Percentiles rank a stretch among this genome's conserved stretches.
phyloP scores from a whole-genome alignment of 352 stramenopile species.

The Phytophthora syringae region DNA sequence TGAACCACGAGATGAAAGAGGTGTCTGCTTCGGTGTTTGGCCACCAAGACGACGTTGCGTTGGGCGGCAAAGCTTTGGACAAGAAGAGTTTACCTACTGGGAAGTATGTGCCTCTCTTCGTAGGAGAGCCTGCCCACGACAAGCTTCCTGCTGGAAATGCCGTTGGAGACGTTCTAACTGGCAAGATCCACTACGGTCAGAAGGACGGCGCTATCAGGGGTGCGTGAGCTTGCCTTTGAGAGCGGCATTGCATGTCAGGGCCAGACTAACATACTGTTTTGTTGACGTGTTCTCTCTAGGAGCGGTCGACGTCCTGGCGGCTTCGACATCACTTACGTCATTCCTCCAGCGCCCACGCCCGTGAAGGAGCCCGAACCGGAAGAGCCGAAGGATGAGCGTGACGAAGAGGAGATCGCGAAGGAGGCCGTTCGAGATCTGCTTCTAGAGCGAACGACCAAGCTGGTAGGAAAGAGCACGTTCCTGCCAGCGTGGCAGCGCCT shows the following conservation, averaged over 20 bases:
- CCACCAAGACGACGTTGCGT: constrained; percentile 69
- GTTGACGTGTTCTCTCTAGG: constrained; percentile 18
- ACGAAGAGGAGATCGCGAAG: constrained; percentile 67
- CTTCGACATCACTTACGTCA: constrained; percentile 80
- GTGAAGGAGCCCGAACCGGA: constrained; percentile 72
- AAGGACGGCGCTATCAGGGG: constrained; percentile 69
- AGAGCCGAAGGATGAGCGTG: constrained; percentile 70
- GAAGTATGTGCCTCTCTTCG: constrained; percentile 76
- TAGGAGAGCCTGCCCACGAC: constrained; percentile 74
- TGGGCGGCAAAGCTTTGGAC: constrained; percentile 64
- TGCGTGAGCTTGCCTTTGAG: constrained; percentile 30
- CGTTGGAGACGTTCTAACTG: constrained; percentile 68
- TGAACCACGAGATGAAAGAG: constrained; percentile 81
- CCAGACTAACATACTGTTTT: constrained; percentile 20
- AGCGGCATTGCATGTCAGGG: no score
- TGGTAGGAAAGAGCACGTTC: constrained; percentile 76
- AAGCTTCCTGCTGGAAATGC: constrained; percentile 66
- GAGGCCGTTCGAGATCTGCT: constrained; percentile 82
- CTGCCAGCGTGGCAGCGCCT: constrained; percentile 56
- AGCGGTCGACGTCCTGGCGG: constrained; percentile 66
- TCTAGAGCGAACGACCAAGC: constrained; percentile 67
- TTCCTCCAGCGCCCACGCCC: constrained; percentile 59
- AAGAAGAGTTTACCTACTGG: constrained; percentile 51
- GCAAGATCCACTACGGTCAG: constrained; percentile 79
- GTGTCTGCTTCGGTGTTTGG: constrained; percentile 62